Evolutionary conservation across 306 rosid species (phyloP).

Genomic region (Vicia faba): DNA sequence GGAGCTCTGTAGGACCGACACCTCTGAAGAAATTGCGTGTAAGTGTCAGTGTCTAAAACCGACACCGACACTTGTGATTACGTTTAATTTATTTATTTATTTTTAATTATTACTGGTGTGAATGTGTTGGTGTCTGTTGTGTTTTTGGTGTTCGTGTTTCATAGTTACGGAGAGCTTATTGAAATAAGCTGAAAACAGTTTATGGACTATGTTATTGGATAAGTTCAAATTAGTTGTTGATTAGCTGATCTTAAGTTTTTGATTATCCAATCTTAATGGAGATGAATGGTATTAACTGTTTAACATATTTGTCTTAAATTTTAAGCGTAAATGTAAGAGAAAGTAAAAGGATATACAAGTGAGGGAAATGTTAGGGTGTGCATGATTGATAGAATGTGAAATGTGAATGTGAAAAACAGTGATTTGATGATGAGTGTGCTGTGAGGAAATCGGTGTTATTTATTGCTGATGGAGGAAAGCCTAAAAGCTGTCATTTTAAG

Average conservation of each 20-base stretch:
- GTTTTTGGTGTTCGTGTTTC: too few relatives aligned
- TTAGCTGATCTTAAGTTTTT: neutral
- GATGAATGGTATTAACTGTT: neutral
- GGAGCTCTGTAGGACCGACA: too few relatives aligned
- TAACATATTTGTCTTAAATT: neutral
- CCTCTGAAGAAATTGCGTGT: too few relatives aligned
- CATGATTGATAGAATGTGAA: neutral
- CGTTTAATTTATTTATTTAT: too few relatives aligned
- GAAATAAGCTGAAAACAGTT: too few relatives aligned
- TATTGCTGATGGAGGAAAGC: neutral
- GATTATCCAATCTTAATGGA: too few relatives aligned
- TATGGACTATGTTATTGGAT: too few relatives aligned
- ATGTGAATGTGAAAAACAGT: neutral
- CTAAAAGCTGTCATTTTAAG: neutral
- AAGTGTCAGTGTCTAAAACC: too few relatives aligned
- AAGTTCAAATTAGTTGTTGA: neutral
- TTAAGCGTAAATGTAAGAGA: neutral
- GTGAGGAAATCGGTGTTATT: neutral
- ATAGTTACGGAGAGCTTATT: neutral
- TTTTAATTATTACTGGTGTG: too few relatives aligned
- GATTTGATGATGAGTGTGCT: neutral
- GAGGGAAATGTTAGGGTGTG: neutral
- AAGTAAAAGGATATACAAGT: neutral
- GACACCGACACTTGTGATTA: too few relatives aligned
- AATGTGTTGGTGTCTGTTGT: too few relatives aligned